phyloP scores from a whole-genome alignment of 805 yeast species.

The Metschnikowia chrysomelidarum region DNA sequence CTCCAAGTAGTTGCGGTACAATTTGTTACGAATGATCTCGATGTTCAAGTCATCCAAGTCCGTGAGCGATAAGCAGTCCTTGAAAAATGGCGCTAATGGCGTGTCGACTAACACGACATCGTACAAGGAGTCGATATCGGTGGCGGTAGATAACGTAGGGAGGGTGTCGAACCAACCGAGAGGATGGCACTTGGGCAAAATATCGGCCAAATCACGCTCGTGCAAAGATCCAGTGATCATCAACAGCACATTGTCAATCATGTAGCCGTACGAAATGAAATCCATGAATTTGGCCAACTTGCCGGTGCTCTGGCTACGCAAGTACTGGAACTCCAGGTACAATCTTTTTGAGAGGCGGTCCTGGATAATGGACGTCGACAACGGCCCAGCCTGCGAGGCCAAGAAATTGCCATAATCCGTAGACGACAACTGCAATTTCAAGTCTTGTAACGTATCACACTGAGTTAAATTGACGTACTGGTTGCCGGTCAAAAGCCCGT shows the following conservation, averaged over 20 bases:
- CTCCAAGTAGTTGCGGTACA: slow-evolving; percentile 91
- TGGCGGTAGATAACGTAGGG: slow-evolving; percentile 92
- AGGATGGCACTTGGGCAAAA: slow-evolving; percentile 90
- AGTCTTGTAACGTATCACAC: slow-evolving; percentile 92
- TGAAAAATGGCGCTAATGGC: slow-evolving; percentile 95
- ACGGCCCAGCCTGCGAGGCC: slow-evolving; percentile 75
- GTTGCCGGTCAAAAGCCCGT: slow-evolving; percentile 70
- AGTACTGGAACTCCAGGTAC: slow-evolving; percentile 79
- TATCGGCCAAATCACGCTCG: slow-evolving; percentile 86
- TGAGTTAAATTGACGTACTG: slow-evolving; percentile 93
- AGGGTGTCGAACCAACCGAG: slow-evolving; percentile 98
- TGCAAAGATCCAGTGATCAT: slow-evolving; percentile 97
- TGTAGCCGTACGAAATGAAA: slow-evolving; percentile 90
- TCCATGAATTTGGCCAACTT: slow-evolving; percentile 82
- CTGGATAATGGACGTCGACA: slow-evolving; percentile 85
- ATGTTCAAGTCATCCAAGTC: slow-evolving; percentile 94
- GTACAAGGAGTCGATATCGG: slow-evolving; percentile 91
- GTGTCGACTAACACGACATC: slow-evolving; percentile 93
- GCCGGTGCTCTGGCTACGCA: slow-evolving; percentile 80
- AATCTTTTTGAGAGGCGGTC: slow-evolving; percentile 71
- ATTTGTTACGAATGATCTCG: slow-evolving; percentile 87
- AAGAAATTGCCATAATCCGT: slow-evolving; percentile 94
- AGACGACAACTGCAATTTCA: slow-evolving; percentile 89
- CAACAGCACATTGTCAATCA: slow-evolving; percentile 96
- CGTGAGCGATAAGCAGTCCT: slow-evolving; percentile 80